Evolutionary conservation across 73 alveolate genomes (phyloP).

Genomic region (Uronychia binucleata): DNA sequence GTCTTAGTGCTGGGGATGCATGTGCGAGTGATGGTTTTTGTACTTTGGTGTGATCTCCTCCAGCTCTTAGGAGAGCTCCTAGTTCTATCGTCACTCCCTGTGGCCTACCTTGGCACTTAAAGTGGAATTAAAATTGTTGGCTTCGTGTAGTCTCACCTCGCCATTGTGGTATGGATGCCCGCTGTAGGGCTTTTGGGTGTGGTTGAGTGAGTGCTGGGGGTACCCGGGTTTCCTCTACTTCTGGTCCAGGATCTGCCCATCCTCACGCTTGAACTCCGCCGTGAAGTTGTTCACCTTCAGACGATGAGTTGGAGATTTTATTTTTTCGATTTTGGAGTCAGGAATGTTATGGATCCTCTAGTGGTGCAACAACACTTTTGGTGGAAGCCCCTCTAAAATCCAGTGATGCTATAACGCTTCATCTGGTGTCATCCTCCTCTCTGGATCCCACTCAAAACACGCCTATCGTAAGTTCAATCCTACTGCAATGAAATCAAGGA

Average conservation of each 20-base stretch:
- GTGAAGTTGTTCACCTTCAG: background rate
- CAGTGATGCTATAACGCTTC: slow-evolving; percentile 88
- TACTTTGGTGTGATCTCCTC: background rate
- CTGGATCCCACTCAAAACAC: slow-evolving; percentile 91
- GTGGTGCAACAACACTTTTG: slow-evolving; percentile 56
- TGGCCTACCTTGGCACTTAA: background rate
- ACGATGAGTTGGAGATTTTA: background rate
- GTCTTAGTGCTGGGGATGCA: background rate
- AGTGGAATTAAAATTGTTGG: background rate
- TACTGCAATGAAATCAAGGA: slow-evolving; percentile 62
- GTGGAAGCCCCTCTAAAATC: slow-evolving; percentile 71
- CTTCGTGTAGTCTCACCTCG: background rate
- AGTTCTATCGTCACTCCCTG: background rate
- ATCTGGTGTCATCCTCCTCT: slow-evolving; percentile 85
- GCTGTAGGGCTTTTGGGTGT: background rate
- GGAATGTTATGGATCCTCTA: slow-evolving; percentile 20
- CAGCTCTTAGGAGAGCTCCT: background rate
- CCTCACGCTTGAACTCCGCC: background rate
- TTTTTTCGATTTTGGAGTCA: background rate
- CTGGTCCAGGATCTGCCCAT: background rate
- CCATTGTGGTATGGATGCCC: background rate
- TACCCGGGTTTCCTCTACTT: background rate
- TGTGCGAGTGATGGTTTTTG: background rate
- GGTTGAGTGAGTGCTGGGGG: background rate
- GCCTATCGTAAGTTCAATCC: background rate